Evolutionary conservation across 495 filamentous ascomycete genomes (phyloP), one percentile per base, ranked within the genome.

Genomic region (Chaetomium cochliodes): DNA sequence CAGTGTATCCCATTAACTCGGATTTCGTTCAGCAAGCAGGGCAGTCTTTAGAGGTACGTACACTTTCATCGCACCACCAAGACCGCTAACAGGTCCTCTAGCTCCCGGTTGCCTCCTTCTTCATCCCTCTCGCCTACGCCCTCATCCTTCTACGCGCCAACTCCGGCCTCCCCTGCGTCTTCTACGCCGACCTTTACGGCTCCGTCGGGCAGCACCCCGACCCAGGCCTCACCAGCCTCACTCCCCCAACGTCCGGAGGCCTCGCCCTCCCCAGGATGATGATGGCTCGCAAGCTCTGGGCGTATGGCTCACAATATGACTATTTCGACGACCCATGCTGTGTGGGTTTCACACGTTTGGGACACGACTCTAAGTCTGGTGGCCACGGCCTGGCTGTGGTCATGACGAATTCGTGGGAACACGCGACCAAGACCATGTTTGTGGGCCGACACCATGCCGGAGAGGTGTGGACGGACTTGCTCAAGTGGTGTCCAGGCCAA

Each of bases 151-250:
- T 92, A n/a, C 86, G 87, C 30, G 74, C 78, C 49, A 73, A 76
- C 63, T 76, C 82, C 18, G 89, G 89, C 37, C 83, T 87, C 42
- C 90, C 90, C 1, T 92, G 88, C 67, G 69, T 91, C 55, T 92
- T 91, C 72, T 92, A 86, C 67, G 87, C 90, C 7, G 90, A 92
- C 68, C 69, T 92, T 4, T 92, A 89, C 71, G 89, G 89, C n/a
- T 87, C 88, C 64, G 73, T 80, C 64, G 82, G 77, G 16, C 73
- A 82, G 22, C 73, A 79, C 49, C 78, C 84, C 5, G 25, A 58
- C 12, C 65, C 64, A 2, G 62, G 67, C 47, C 58, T 52, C 39
- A 54, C 60, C 46, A 66, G 66, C 60, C 72, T 67, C 64, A 81
- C 82, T 50, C 80, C 80, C 0, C 86, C 89, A 0, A 80, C 84